Evolutionary conservation across 768 basidiomycete species (phyloP).

Genomic region (Leccinum fibrillosum): DNA sequence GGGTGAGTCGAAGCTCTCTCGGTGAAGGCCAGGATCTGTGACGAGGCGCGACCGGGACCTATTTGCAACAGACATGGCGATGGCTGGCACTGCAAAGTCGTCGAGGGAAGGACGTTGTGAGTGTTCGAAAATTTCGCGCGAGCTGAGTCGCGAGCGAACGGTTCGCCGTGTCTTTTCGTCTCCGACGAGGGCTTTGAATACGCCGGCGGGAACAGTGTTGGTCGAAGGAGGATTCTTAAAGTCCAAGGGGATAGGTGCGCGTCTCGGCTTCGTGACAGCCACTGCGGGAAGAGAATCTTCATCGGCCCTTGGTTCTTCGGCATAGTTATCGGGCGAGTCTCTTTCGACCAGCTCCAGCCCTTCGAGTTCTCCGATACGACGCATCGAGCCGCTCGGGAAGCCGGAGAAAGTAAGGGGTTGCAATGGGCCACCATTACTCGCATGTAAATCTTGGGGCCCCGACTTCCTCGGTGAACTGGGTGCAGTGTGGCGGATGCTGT

Average conservation of each 20-base stretch:
- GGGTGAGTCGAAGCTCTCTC: slow-evolving; percentile 26
- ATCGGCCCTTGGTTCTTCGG: slow-evolving; percentile 13
- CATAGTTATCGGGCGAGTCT: slow-evolving; percentile 4
- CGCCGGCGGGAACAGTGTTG: slow-evolving; percentile 80
- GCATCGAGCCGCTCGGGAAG: slow-evolving; percentile 43
- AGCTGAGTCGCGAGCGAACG: slow-evolving; percentile 75
- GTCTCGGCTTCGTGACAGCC: slow-evolving; percentile 42
- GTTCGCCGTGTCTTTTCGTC: slow-evolving; percentile 68
- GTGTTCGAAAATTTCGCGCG: slow-evolving; percentile 71
- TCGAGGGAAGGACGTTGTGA: slow-evolving; percentile 71
- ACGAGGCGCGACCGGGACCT: slow-evolving; percentile 52
- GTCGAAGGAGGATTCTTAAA: slow-evolving; percentile 63
- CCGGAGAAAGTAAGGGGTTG: slow-evolving; percentile 64
- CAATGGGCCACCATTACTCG: slow-evolving; percentile 18
- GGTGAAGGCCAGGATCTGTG: slow-evolving; percentile 52
- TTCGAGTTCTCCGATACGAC: slow-evolving; percentile 11
- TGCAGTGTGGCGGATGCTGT: slow-evolving; percentile 45
- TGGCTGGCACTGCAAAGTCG: slow-evolving; percentile 65
- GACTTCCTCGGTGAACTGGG: slow-evolving; percentile 38
- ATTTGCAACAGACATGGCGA: slow-evolving; percentile 55
- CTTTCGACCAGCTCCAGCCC: slow-evolving; percentile 10
- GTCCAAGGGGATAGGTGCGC: slow-evolving; percentile 76
- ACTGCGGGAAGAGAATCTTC: slow-evolving; percentile 14
- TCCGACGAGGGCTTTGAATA: slow-evolving; percentile 75
- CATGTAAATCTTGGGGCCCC: slow-evolving; percentile 21